phyloP scores from a whole-genome alignment of 768 basidiomycete species.

The Trametes punicea region DNA sequence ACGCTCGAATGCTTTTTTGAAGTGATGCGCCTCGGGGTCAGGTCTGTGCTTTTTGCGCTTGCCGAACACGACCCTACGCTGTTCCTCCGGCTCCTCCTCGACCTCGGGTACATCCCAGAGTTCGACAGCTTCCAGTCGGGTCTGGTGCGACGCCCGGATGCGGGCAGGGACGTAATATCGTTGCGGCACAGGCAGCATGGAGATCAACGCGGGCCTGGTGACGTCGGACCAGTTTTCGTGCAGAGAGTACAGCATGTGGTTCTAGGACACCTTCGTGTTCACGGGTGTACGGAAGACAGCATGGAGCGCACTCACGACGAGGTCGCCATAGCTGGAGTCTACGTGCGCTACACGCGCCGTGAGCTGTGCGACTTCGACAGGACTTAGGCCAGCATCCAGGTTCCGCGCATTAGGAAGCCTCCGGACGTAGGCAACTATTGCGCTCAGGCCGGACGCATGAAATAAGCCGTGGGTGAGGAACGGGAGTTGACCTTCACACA shows the following conservation, averaged over 20 bases:
- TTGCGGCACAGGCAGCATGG: slow-evolving; percentile 62
- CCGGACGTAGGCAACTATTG: slow-evolving; percentile 65
- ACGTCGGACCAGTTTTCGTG: slow-evolving; percentile 59
- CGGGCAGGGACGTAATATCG: slow-evolving; percentile 70
- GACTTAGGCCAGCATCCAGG: slow-evolving; percentile 47
- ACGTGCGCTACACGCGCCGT: slow-evolving; percentile 65
- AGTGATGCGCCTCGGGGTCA: slow-evolving; percentile 34
- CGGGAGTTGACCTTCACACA: slow-evolving; percentile 60
- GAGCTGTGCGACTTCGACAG: slow-evolving; percentile 48
- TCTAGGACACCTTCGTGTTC: slow-evolving; percentile 38
- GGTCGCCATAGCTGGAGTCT: slow-evolving; percentile 62
- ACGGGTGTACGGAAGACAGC: not conserved
- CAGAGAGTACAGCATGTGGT: slow-evolving; percentile 59
- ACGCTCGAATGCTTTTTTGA: slow-evolving; percentile 56
- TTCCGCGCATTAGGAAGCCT: slow-evolving; percentile 41
- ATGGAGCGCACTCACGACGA: slow-evolving; percentile 51
- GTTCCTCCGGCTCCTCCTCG: slow-evolving; percentile 44
- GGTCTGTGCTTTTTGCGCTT: slow-evolving; percentile 32
- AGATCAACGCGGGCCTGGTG: slow-evolving; percentile 52
- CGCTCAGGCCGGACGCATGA: slow-evolving; percentile 46
- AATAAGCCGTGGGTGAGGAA: slow-evolving; percentile 60
- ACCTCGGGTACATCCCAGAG: slow-evolving; percentile 50
- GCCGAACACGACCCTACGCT: slow-evolving; percentile 33
- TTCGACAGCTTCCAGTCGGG: slow-evolving; percentile 59
- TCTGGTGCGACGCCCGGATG: slow-evolving; percentile 52